Percentiles rank a stretch among this genome's conserved stretches.
Conservation (phyloP, 2,329 filamentous ascomycete species). For the Clarireedia sp. region DNA sequence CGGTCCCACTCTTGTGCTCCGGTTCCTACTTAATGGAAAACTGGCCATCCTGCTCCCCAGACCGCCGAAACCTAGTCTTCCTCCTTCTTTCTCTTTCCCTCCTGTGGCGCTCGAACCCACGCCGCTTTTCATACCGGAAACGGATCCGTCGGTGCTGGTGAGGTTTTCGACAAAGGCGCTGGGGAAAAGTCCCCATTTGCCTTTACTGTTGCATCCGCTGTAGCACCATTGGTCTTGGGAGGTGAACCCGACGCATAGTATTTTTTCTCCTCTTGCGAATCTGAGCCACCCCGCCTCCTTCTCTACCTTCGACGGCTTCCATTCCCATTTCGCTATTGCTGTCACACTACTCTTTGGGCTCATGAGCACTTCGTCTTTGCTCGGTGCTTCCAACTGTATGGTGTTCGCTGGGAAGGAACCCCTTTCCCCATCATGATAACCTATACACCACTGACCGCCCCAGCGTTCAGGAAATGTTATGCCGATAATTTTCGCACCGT, state of each 20-base stretch:
- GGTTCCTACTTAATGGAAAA: constrained; percentile 4
- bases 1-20: background rate
- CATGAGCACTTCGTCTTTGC: constrained; percentile 23
- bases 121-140: background rate
- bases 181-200: constrained; percentile 29
- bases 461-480: constrained; percentile 26
- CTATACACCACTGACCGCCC: constrained; percentile 24
- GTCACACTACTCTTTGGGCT: constrained; percentile 20
- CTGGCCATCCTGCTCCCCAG: background rate
- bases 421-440: constrained; percentile 27
- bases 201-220: constrained; percentile 24
- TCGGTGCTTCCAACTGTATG: constrained; percentile 21
- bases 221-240: constrained; percentile 29
- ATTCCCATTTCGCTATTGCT: constrained; percentile 27
- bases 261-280: constrained; percentile 27
- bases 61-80: background rate
- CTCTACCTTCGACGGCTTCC: constrained; percentile 24
- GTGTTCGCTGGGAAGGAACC: constrained; percentile 24
- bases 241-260: constrained; percentile 23
- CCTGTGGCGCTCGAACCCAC: background rate
- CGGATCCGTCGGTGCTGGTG: background rate
- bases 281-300: constrained; percentile 26
- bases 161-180: constrained; percentile 23
- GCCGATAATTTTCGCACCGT: constrained; percentile 26
- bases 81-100: constrained; percentile 10